phyloP scores from a whole-genome alignment of 2,329 filamentous ascomycete species.

The Lasiodiplodia theobromae region DNA sequence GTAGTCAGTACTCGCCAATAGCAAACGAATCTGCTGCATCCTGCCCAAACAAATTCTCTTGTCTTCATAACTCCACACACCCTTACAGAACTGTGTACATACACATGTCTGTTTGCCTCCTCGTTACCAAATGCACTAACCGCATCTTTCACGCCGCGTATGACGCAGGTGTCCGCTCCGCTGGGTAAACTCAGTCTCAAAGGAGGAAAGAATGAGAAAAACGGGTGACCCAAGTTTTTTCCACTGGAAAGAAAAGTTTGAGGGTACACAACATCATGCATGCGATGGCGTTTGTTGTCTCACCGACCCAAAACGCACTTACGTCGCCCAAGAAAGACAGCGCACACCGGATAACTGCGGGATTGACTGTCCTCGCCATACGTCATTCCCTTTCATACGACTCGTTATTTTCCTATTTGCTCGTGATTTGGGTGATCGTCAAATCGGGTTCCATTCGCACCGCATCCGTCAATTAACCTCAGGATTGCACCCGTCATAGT shows the following conservation, averaged over 20 bases:
- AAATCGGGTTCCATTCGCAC: no score
- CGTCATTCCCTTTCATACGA: neutral
- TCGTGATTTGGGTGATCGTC: no score
- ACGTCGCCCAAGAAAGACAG: neutral
- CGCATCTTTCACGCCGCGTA: neutral
- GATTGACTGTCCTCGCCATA: neutral
- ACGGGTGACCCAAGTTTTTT: neutral
- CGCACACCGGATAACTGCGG: neutral
- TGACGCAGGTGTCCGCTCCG: neutral
- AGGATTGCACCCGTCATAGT: no score
- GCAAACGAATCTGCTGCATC: neutral
- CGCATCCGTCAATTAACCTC: no score
- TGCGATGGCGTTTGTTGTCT: neutral
- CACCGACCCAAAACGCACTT: neutral
- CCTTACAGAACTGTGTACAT: neutral
- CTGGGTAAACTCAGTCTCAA: no score
- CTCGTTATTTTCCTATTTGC: neutral
- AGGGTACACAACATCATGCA: neutral
- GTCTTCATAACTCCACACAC: neutral
- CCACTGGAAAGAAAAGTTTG: neutral
- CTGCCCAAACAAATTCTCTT: neutral
- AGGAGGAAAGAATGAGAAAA: no score
- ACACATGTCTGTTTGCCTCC: neutral
- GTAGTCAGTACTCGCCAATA: no score
- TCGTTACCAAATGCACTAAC: neutral